These are phyloP conservation scores for Penicillium griseofulvum DNA, from an alignment of 2,329 filamentous ascomycete genomes.

Conservation along the genomic window DNA sequence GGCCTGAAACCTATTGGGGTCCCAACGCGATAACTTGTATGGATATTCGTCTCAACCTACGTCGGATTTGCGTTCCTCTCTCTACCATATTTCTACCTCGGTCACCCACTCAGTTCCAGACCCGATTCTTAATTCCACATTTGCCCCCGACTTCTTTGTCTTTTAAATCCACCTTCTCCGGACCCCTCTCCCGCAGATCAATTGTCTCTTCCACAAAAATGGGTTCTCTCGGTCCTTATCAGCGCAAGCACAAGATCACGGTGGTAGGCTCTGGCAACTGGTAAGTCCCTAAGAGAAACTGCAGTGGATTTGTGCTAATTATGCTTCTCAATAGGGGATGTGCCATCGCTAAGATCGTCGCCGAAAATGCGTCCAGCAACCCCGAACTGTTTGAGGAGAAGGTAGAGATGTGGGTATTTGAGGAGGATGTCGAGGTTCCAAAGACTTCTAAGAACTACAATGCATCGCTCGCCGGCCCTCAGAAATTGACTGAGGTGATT, in stretches of 20 bases:
- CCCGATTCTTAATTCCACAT: conserved; percentile 14
- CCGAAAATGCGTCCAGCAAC: conserved; percentile 81
- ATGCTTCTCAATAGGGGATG: conserved; percentile 87
- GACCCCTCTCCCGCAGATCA: conserved; percentile 18
- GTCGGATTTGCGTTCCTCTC: conserved; percentile 26
- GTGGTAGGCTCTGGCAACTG: conserved; percentile 96
- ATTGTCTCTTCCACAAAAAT: conserved; percentile 27
- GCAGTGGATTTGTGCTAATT: conserved; percentile 62
- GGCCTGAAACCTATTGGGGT: conserved; percentile 13
- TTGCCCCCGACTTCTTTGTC: conserved; percentile 16
- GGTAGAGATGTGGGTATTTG: conserved; percentile 99
- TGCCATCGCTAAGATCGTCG: conserved; percentile 94
- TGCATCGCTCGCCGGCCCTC: conserved; percentile 65
- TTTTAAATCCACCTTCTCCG: conserved; percentile 20
- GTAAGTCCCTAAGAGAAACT: conserved; percentile 47
- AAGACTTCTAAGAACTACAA: conserved; percentile 72
- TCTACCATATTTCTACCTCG: conserved; percentile 30
- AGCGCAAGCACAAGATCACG: conserved; percentile 52
- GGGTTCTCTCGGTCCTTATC: conserved; percentile 31
- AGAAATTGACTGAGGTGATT: conserved; percentile 89
- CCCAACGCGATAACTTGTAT: conserved; percentile 10
- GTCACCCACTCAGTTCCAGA: conserved; percentile 25
- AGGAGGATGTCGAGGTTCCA: conserved; percentile 78
- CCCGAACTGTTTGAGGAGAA: conserved; percentile 78
- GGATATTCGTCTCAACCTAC: conserved; percentile 18